These are phyloP conservation scores for Rauvolfia tetraphylla DNA, from an alignment of 257 asterid species.

Conservation along the genomic window DNA sequence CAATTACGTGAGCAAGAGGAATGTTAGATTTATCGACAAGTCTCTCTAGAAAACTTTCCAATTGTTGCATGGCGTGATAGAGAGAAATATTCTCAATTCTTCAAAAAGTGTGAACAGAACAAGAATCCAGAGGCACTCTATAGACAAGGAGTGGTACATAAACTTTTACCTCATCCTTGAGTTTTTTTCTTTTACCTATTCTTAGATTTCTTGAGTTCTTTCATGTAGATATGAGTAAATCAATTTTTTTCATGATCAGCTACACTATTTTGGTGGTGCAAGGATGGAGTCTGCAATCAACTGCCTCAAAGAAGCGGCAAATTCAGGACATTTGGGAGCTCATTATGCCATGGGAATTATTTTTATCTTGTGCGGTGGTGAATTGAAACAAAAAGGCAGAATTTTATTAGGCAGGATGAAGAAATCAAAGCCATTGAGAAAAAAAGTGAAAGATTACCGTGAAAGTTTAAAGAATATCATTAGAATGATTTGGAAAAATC, in stretches of 20 bases:
- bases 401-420: not conserved
- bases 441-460: not conserved
- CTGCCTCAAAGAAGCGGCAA: not conserved
- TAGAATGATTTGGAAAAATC: not conserved
- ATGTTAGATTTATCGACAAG: not conserved
- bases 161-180: not conserved
- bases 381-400: not conserved
- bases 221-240: too few relatives aligned
- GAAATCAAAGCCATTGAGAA: not conserved
- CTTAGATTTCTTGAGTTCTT: too few relatives aligned
- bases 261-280: not conserved
- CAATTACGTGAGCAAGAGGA: not conserved
- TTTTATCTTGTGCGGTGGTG: not conserved
- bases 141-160: not conserved
- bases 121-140: not conserved
- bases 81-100: not conserved
- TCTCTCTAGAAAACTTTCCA: not conserved
- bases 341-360: conserved; percentile 1
- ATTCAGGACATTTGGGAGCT: conserved; percentile 4
- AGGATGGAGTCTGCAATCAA: not conserved
- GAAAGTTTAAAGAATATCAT: not conserved
- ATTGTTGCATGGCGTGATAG: not conserved
- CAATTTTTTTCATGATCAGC: not conserved
- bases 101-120: not conserved
- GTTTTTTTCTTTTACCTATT: too few relatives aligned